Percentiles rank a stretch among this genome's conserved stretches.
Conservation (phyloP, 306 rosid genomes). For the Styphnolobium japonicum region DNA sequence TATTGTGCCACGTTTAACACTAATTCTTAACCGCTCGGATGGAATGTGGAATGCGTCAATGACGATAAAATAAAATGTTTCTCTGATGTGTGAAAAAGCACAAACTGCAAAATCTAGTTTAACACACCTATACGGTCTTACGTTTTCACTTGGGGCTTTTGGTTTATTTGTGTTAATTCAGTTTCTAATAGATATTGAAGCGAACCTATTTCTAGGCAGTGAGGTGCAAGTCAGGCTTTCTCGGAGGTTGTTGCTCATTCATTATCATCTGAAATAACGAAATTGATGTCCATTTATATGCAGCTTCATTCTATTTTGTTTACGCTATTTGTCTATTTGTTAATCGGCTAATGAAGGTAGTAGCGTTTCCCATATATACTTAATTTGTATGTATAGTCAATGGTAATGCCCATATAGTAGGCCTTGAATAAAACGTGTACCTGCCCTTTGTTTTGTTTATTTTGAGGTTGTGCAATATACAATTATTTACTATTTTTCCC, state of each 20-base stretch:
- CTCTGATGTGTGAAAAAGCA: too few relatives aligned
- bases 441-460: constrained; percentile 1
- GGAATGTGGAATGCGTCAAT: too few relatives aligned
- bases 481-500: background rate
- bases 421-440: background rate
- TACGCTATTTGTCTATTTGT: background rate
- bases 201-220: too few relatives aligned
- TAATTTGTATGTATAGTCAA: background rate
- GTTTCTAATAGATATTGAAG: too few relatives aligned
- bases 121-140: background rate
- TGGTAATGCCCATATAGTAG: background rate
- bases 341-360: background rate
- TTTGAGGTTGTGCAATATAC: constrained; percentile 11
- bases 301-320: background rate
- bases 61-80: too few relatives aligned
- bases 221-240: background rate
- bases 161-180: too few relatives aligned
- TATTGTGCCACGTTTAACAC: too few relatives aligned
- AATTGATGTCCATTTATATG: background rate
- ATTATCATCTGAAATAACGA: background rate
- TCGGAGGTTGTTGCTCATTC: background rate
- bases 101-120: background rate
- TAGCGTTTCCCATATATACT: background rate
- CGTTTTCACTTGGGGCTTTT: too few relatives aligned
- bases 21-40: too few relatives aligned